Evolutionary conservation across 495 filamentous ascomycete species (phyloP), one percentile per base, ranked within the genome.

Genomic region (Penicillium paxilli): DNA sequence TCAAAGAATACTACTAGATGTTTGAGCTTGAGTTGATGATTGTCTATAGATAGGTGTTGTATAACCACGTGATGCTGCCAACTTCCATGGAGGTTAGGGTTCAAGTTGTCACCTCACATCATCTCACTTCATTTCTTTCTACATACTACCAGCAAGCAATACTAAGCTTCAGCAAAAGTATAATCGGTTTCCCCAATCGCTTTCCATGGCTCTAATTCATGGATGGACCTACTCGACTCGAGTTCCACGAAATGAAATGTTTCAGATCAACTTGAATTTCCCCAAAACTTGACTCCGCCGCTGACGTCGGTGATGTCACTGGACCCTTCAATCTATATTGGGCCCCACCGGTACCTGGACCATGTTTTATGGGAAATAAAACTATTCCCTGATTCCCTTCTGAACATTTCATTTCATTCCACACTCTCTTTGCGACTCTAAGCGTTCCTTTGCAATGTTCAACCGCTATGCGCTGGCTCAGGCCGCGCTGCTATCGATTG

Each of bases 401-500:
- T 32, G 5, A 3, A 4, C 1, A 32, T 32, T 32, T 32, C 4
- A 32, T 32, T 32, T 32, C 35, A 38, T 2, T 19, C 35, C 8
- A 38, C 17, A 16, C 35, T 7, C 7, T 38, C n/a, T 16, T 19
- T 16, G 2, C n/a, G 17, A 16, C 4, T 38, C 9, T 16, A 17
- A 2, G 16, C 16, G 16, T 12, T n/a, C 35, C 8, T 1, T 38
- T 16, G 11, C 35, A 38, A 38, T 38, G 35, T 19, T 38, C n/a
- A 38, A 16, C 35, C 16, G 35, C 35, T 38, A 38, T 19, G 16
- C 16, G 4, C 35, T 38, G 35, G 35, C 35, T 14, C 57, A 53
- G 53, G 57, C 49, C 4, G 50, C 32, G 20, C 46, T 61, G 25
- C 26, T 62, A 16, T 56, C 62, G 17, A 9, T 55, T 49, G 47